These are phyloP conservation scores for Coemansia sp. DNA, from an alignment of 192 early-diverging fungal genomes.

Conservation along the genomic window DNA sequence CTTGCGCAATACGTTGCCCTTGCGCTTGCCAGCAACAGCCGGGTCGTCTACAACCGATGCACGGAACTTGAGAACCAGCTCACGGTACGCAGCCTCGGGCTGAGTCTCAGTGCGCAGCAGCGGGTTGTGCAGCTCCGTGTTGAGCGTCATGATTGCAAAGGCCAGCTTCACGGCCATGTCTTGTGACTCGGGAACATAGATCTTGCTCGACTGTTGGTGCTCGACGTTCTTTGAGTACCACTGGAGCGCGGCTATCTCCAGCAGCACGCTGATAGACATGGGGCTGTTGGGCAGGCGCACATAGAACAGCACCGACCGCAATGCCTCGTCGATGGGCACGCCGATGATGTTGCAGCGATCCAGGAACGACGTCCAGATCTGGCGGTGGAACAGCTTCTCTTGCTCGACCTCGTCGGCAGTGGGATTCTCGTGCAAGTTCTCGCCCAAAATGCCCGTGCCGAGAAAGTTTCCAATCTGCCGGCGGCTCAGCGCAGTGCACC, in stretches of 20 bases:
- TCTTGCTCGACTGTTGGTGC: slow-evolving; percentile 13
- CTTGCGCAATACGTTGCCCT: slow-evolving; percentile 59
- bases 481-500: slow-evolving; percentile 57
- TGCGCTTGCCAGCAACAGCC: slow-evolving; percentile 48
- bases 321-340: slow-evolving; percentile 56
- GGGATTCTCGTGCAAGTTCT: slow-evolving; percentile 50
- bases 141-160: slow-evolving; percentile 56
- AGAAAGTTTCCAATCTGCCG: slow-evolving; percentile 53
- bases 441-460: slow-evolving; percentile 51
- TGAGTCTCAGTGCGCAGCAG: slow-evolving; percentile 43
- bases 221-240: slow-evolving; percentile 52
- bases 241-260: slow-evolving; percentile 53
- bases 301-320: slow-evolving; percentile 55
- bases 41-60: slow-evolving; percentile 58
- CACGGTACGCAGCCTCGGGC: slow-evolving; percentile 47
- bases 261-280: slow-evolving; percentile 42
- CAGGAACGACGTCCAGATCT: slow-evolving; percentile 51
- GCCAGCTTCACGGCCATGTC: slow-evolving; percentile 56
- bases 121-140: slow-evolving; percentile 58
- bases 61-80: slow-evolving; percentile 49
- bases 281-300: slow-evolving; percentile 52
- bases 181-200: slow-evolving; percentile 54
- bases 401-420: slow-evolving; percentile 53
- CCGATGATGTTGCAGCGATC: slow-evolving; percentile 52
- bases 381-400: slow-evolving; percentile 53